phyloP scores from a whole-genome alignment of 345 rosid genomes.

The Excoecaria agallocha region DNA sequence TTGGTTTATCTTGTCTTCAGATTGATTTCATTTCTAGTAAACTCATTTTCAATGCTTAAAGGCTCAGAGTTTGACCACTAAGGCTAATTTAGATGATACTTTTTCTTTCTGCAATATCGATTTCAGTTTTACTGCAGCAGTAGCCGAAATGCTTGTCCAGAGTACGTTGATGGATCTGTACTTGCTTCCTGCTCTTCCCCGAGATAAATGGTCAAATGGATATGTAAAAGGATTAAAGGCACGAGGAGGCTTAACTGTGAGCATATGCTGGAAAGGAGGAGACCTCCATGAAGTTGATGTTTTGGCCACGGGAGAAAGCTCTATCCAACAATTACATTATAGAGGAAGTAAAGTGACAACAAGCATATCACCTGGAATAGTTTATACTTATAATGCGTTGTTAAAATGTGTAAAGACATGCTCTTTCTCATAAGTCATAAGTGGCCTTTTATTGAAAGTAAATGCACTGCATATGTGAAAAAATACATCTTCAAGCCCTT shows the following conservation, averaged over 20 bases:
- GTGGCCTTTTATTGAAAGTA: neutral
- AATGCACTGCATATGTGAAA: too few relatives aligned
- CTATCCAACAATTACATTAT: constrained; percentile 48
- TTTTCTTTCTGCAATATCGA: neutral
- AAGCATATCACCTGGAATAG: constrained; percentile 38
- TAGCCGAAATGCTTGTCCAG: constrained; percentile 85
- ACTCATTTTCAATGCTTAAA: neutral
- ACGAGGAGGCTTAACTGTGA: constrained; percentile 65
- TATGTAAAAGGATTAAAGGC: constrained; percentile 73
- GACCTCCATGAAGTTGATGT: constrained; percentile 64
- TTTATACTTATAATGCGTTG: constrained; percentile 46
- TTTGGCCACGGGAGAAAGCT: constrained; percentile 32
- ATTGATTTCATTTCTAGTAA: neutral
- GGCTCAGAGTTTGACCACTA: neutral
- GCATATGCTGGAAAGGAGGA: constrained; percentile 65
- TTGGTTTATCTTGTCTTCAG: too few relatives aligned
- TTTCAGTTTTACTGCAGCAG: constrained; percentile 66
- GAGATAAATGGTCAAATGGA: constrained; percentile 74
- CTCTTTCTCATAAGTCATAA: neutral
- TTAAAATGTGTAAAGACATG: constrained; percentile 41
- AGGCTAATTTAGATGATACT: neutral
- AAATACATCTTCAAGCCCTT: too few relatives aligned
- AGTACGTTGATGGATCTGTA: constrained; percentile 64
- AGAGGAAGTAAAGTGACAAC: constrained; percentile 39
- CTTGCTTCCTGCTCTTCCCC: constrained; percentile 85